Conservation (phyloP, 2,329 filamentous ascomycete genomes). For the Epicoccum nigrum region DNA sequence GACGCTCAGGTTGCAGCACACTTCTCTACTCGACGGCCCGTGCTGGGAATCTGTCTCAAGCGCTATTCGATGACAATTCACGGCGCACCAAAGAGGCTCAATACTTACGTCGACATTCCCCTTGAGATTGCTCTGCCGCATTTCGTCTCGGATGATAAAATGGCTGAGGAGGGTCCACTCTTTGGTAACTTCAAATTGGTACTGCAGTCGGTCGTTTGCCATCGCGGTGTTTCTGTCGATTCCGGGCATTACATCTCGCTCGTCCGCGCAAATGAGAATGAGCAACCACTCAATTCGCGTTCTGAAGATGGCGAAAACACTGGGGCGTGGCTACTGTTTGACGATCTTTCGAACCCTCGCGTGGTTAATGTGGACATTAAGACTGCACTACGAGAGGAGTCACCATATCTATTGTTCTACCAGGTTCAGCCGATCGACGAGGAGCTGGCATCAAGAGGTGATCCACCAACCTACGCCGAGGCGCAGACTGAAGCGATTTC, state of each 20-base stretch:
- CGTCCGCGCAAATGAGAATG: slow-evolving; percentile 68
- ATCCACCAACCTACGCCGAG: slow-evolving; percentile 52
- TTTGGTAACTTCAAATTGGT: slow-evolving; percentile 93
- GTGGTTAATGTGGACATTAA: slow-evolving; percentile 80
- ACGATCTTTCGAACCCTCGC: slow-evolving; percentile 78
- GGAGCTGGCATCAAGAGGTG: slow-evolving; percentile 53
- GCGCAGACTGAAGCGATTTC: slow-evolving; percentile 25
- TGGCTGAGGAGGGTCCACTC: slow-evolving; percentile 69
- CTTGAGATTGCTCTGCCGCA: slow-evolving; percentile 82
- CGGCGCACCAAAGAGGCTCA: slow-evolving; percentile 72
- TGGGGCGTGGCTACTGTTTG: slow-evolving; percentile 79
- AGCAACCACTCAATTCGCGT: slow-evolving; percentile 51
- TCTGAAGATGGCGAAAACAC: slow-evolving; percentile 52
- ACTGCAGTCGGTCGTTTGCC: slow-evolving; percentile 89
- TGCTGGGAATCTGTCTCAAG: slow-evolving; percentile 92
- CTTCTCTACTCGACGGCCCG: slow-evolving; percentile 80
- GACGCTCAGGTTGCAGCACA: slow-evolving; percentile 87
- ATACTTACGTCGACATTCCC: slow-evolving; percentile 90
- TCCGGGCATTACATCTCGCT: slow-evolving; percentile 92
- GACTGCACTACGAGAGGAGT: slow-evolving; percentile 79
- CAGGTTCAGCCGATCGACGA: slow-evolving; percentile 89
- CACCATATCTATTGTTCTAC: slow-evolving; percentile 93
- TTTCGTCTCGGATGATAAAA: slow-evolving; percentile 82
- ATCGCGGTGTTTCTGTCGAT: slow-evolving; percentile 82
- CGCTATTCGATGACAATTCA: slow-evolving; percentile 78